Evolutionary conservation across 2,329 filamentous ascomycete genomes (phyloP), one percentile per base, ranked within the genome.

Genomic region (Aspergillus neotritici): DNA sequence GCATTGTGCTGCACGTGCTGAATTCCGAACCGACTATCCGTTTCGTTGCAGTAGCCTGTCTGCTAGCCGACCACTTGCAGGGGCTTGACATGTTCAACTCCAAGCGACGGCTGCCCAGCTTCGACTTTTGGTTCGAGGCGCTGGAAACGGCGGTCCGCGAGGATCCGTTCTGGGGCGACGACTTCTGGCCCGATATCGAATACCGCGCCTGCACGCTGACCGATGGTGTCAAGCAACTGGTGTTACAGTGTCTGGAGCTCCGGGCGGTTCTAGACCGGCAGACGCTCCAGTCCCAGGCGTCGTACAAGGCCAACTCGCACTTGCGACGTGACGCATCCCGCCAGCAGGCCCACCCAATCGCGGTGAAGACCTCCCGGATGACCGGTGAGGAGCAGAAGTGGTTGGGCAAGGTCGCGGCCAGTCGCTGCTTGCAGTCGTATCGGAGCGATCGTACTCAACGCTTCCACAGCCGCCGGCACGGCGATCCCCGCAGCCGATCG

Each of bases 21-120:
- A 57, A 69, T 43, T 70, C 67, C n/a, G 68, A 71, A 43, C 68
- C 68, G 9, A 69, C 66, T 1, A 69, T 71, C 43, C 65, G 68
- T 4, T 63, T 71, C 32, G 60, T 70, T 5, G 61, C 66, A 5
- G 66, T 69, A 28, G 67, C 67, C 17, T 67, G 65, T 44, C 62
- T 65, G 34, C 53, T 71, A n/a, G 63, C 66, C 13, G 61, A 64
- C 25, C 53, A 60, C 13, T 54, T 63, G 15, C 58, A 61, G 12
- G 60, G 57, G 10, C 45, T 53, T 12, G 54, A 54, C 21, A 41
- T 57, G 15, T 38, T 52, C 31, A 50, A 51, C 9, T 45, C 48
- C 15, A 49, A 49, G 31, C 33, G 40, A 25, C 48, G 41, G 15
- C 47, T 61, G 28, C 63, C 61, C 9, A 50, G 50, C 25, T 69